phyloP scores from a whole-genome alignment of 768 basidiomycete genomes.

The Cyclocybe cylindracea region DNA sequence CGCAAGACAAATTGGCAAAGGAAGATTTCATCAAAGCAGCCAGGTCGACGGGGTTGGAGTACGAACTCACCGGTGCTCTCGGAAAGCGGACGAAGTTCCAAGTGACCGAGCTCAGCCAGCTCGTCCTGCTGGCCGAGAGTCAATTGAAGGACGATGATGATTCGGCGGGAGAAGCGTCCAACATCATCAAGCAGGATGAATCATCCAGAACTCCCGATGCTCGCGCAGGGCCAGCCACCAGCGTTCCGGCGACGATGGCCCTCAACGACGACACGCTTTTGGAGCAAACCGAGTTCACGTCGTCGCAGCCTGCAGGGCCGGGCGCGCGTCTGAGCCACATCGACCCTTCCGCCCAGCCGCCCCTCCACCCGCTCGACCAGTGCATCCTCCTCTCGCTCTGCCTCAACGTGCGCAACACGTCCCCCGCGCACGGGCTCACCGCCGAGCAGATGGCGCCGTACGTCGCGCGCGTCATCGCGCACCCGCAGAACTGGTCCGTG shows the following conservation, averaged over 20 bases:
- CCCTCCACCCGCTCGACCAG: conserved; percentile 92
- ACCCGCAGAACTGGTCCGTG: conserved; percentile 93
- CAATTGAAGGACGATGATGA: conserved; percentile 37
- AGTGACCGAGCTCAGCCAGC: conserved; percentile 78
- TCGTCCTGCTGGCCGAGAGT: conserved; percentile 92
- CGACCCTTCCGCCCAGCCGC: conserved; percentile 81
- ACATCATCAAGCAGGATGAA: conserved; percentile 4
- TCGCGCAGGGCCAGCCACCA: conserved; percentile 11
- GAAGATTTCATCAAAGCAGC: conserved; percentile 80
- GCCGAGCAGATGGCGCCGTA: conserved; percentile 92
- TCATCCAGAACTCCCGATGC: too few relatives aligned
- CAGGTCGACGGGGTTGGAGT: conserved; percentile 74
- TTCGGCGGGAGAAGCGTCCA: conserved; percentile 8
- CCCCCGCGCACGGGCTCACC: conserved; percentile 88
- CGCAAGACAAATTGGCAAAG: conserved; percentile 76
- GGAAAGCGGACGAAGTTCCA: conserved; percentile 97
- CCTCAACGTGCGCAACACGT: conserved; percentile 86
- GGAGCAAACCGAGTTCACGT: conserved; percentile 91
- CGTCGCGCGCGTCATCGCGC: conserved; percentile 83
- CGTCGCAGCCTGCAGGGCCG: conserved; percentile 53
- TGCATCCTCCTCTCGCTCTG: conserved; percentile 89
- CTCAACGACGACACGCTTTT: conserved; percentile 97
- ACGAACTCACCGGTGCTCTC: conserved; percentile 89
- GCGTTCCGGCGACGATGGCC: conserved; percentile 74
- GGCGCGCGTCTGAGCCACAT: conserved; percentile 63